A percentile compares a stretch with the other conserved stretches of the same genome.
Conservation (phyloP, 495 filamentous ascomycete genomes). For the Barbatosphaeria neglecta region DNA sequence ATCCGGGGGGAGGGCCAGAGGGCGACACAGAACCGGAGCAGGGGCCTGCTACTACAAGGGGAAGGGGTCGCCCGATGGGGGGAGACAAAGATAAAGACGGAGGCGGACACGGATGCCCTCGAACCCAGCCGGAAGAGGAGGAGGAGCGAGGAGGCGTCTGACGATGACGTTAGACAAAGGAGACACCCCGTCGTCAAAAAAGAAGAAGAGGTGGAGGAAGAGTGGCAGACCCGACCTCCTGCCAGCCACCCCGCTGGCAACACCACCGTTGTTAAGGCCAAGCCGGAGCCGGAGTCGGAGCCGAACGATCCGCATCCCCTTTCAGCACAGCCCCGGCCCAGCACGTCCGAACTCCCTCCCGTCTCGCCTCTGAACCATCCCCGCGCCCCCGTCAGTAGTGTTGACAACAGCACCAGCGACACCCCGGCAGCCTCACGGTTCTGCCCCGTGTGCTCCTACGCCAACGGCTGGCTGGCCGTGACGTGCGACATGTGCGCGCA, state of each 20-base stretch:
- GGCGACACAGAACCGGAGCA: background rate
- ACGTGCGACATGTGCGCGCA: slow-evolving; percentile 56
- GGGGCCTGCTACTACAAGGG: background rate
- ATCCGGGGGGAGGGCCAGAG: background rate
- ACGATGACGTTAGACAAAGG: no score
- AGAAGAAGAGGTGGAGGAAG: background rate
- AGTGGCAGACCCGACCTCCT: no score
- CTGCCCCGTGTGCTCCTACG: slow-evolving; percentile 54
- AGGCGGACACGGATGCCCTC: background rate
- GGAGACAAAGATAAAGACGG: background rate
- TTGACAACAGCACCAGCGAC: background rate
- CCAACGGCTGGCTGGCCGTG: slow-evolving; percentile 34
- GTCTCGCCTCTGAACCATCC: background rate
- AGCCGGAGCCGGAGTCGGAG: background rate
- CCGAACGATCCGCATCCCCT: background rate
- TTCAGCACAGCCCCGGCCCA: background rate
- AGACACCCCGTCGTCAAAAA: no score
- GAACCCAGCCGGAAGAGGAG: background rate
- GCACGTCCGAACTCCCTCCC: background rate
- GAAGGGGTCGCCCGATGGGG: background rate
- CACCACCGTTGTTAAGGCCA: background rate
- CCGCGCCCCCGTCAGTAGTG: background rate
- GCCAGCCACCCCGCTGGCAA: background rate
- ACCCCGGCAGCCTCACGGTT: background rate
- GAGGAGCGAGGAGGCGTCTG: no score